phyloP scores from a whole-genome alignment of 2,329 filamentous ascomycete genomes.

The Aureobasidium sp. region DNA sequence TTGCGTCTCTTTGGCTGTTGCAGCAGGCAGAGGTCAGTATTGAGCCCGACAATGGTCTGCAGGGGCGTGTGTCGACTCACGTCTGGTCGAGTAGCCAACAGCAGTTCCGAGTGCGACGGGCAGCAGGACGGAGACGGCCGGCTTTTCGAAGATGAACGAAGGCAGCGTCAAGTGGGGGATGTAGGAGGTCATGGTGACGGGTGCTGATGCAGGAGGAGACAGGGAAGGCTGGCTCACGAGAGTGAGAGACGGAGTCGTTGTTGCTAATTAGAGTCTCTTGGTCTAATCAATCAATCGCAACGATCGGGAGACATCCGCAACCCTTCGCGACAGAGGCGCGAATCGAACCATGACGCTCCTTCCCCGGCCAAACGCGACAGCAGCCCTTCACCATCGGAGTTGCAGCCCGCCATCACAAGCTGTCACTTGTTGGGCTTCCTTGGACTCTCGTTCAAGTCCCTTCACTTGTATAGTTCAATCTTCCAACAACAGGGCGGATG shows the following conservation, averaged over 20 bases:
- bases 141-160: conserved; percentile 60
- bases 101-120: conserved; percentile 66
- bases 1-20: conserved; percentile 49
- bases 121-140: conserved; percentile 66
- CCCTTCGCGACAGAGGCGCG: neutral
- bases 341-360: conserved; percentile 1
- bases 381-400: neutral
- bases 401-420: neutral
- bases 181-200: conserved; percentile 62
- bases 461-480: neutral
- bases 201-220: neutral
- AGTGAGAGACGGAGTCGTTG: neutral
- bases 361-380: neutral
- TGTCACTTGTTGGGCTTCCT: neutral
- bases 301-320: neutral
- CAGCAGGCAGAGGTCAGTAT: neutral
- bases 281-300: neutral
- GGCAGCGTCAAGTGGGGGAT: conserved; percentile 74
- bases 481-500: neutral
- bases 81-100: conserved; percentile 62
- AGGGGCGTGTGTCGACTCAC: conserved; percentile 39
- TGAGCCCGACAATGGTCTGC: neutral
- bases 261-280: neutral
- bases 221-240: neutral
- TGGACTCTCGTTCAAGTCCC: neutral